Evolutionary conservation across 768 basidiomycete genomes (phyloP).

Genomic region (Crucibulum laeve): DNA sequence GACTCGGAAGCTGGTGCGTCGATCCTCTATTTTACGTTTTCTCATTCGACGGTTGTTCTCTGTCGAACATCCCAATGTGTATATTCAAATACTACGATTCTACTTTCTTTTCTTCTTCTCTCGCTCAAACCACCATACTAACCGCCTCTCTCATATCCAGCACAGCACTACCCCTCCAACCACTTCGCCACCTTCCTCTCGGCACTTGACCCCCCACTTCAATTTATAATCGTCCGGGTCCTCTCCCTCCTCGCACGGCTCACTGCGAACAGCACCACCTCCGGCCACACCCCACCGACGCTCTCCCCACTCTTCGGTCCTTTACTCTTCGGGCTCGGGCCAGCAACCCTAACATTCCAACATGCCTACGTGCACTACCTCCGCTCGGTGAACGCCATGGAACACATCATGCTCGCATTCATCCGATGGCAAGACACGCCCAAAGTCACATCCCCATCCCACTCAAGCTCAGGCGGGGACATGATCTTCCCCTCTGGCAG

Average conservation of each 20-base stretch:
- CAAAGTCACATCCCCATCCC: conserved; percentile 21
- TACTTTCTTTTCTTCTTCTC: too few relatives aligned
- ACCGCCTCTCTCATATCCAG: conserved; percentile 26
- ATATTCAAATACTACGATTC: too few relatives aligned
- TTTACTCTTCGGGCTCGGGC: conserved; percentile 78
- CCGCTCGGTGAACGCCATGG: conserved; percentile 79
- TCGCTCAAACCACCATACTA: conserved; percentile 5
- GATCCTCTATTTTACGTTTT: conserved; percentile 2
- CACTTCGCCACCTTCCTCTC: conserved; percentile 72
- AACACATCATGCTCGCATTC: conserved; percentile 89
- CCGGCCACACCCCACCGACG: conserved; percentile 88
- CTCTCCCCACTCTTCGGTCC: conserved; percentile 89
- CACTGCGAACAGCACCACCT: conserved; percentile 76
- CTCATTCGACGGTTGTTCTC: background rate
- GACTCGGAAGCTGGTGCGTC: conserved; percentile 75
- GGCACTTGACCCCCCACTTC: conserved; percentile 46
- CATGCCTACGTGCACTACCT: conserved; percentile 63
- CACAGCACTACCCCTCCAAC: conserved; percentile 59
- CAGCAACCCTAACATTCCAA: conserved; percentile 43
- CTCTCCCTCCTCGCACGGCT: conserved; percentile 80
- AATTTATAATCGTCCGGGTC: conserved; percentile 60
- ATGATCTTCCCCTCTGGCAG: conserved; percentile 34
- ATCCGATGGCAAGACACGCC: conserved; percentile 78
- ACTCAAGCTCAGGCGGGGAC: conserved; percentile 23
- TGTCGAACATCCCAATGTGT: conserved; percentile 1